A percentile compares a stretch with the other conserved stretches of the same genome.
These are phyloP conservation scores for Schrenkiella parvula DNA, from an alignment of 345 rosid species.

Conservation along the genomic window DNA sequence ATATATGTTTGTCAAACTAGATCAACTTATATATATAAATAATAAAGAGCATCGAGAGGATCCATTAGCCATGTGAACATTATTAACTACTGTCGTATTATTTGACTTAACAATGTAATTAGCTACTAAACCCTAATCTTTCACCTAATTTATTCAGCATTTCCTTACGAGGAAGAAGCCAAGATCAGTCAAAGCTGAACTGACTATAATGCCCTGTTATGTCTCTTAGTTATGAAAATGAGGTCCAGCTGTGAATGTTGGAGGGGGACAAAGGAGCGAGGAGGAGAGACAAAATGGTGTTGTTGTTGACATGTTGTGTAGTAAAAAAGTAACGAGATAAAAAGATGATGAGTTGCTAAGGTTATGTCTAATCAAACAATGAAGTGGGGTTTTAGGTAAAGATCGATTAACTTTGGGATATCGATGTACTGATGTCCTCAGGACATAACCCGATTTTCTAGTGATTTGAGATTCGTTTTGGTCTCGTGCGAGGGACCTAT, in stretches of 20 bases:
- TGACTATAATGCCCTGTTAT: background rate
- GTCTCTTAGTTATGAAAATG: slow-evolving; percentile 10
- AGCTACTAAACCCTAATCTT: background rate
- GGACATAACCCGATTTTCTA: background rate
- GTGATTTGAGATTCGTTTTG: background rate
- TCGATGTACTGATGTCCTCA: background rate
- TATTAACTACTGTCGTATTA: background rate
- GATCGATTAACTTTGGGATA: background rate
- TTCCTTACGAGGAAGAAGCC: slow-evolving; percentile 1
- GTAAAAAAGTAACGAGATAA: background rate
- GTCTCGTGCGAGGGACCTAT: no score
- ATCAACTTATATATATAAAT: background rate
- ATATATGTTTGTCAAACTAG: background rate
- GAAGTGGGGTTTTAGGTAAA: background rate
- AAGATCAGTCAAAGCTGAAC: slow-evolving; percentile 21
- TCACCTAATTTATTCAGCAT: background rate
- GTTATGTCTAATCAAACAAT: slow-evolving; percentile 21
- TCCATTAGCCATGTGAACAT: slow-evolving; percentile 15
- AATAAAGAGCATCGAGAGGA: background rate
- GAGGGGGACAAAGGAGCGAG: slow-evolving; percentile 25
- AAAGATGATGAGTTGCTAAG: slow-evolving; percentile 9
- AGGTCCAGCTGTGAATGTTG: slow-evolving; percentile 29
- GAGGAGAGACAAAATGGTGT: slow-evolving; percentile 22
- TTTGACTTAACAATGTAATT: background rate
- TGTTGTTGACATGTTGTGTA: background rate